Base-by-base conservation (phyloP, 169 alveolate genomes). In the Eimeria nieschulzi region DNA sequence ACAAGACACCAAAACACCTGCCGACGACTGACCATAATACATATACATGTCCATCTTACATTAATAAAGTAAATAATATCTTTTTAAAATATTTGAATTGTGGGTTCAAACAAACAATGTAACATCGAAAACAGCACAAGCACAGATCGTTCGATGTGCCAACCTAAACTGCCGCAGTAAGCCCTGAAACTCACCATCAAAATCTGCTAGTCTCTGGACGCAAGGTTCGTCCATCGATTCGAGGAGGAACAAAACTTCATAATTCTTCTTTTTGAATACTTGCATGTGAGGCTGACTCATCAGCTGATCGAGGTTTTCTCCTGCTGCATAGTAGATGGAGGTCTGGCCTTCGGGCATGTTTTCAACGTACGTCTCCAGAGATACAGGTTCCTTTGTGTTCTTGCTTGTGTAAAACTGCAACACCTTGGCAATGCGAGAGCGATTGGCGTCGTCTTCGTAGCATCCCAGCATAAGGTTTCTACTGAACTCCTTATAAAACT, bases 171-270 rank as follows among this genome's bases (percentile, higher is more conserved):
- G 46, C 46, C 46, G 3, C 46, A 1, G 46, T 33, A 33, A 33
- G 6, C 3, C 46, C 46, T 33, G 46, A 33, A 33, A 33, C 46
- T 33, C 46, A 87, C 95, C 95, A 71, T 94, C 95, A 33, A 90
- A 94, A 68, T 92, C 95, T 12, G 79, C 78, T n/a, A 92, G 90
- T 78, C 92, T 80, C 93, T 94, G 96, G 79, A 93, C 46, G 93
- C 96, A 98, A 12, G 99, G 97, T 93, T 98, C 99, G 95, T 98
- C 99, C 96, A 98, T 97, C 53, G 98, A 97, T 94, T 98, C 99
- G 61, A 97, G 95, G 88, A 98, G 95, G 94, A 97, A 96, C 55
- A 98, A 94, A n/a, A 98, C 99, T 90, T 98, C 99, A 80, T 97
- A 95, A 80, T 97, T 98, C 84, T 97, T 96, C 95, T 97, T 97